phyloP scores from a whole-genome alignment of 176 grass and related monocot species.

The Areca catechu region DNA sequence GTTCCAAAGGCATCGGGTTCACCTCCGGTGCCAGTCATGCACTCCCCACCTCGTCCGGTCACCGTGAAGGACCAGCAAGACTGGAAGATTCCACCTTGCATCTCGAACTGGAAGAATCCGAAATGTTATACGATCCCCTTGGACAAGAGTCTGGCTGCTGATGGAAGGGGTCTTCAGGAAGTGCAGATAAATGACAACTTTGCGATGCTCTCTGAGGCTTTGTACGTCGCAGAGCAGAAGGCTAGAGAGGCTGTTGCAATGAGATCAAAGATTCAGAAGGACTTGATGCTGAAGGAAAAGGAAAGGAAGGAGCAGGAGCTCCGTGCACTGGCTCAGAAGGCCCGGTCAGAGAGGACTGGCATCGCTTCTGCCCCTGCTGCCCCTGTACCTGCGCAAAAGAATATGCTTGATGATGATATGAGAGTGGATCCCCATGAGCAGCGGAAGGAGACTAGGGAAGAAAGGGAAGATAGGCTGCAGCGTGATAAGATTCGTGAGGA shows the following conservation, averaged over 20 bases:
- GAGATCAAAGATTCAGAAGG: constrained; percentile 92
- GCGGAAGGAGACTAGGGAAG: constrained; percentile 63
- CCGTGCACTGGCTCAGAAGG: constrained; percentile 83
- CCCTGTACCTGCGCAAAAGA: constrained; percentile 23
- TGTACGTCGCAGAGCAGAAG: constrained; percentile 98
- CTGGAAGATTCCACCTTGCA: constrained; percentile 98
- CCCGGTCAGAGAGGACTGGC: constrained; percentile 84
- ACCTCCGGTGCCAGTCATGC: constrained; percentile 81
- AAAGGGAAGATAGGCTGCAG: constrained; percentile 77
- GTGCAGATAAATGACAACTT: constrained; percentile 99
- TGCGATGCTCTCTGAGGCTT: constrained; percentile 81
- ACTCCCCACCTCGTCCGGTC: constrained; percentile 83
- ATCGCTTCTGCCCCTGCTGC: constrained; percentile 38
- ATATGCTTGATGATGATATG: constrained; percentile 35
- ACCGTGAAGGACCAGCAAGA: constrained; percentile 98
- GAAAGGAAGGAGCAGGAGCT: constrained; percentile 96
- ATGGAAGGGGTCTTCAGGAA: constrained; percentile 91
- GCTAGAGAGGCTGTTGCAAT: constrained; percentile 87
- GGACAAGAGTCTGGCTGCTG: constrained; percentile 86
- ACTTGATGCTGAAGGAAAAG: constrained; percentile 83
- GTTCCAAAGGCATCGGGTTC: constrained; percentile 74
- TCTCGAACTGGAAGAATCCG: constrained; percentile 97
- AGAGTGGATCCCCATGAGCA: constrained; percentile 49
- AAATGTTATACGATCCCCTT: constrained; percentile 97
- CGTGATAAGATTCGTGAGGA: constrained; percentile 87